phyloP scores from a whole-genome alignment of 305 asterid genomes.

The Fraxinus velutina region DNA sequence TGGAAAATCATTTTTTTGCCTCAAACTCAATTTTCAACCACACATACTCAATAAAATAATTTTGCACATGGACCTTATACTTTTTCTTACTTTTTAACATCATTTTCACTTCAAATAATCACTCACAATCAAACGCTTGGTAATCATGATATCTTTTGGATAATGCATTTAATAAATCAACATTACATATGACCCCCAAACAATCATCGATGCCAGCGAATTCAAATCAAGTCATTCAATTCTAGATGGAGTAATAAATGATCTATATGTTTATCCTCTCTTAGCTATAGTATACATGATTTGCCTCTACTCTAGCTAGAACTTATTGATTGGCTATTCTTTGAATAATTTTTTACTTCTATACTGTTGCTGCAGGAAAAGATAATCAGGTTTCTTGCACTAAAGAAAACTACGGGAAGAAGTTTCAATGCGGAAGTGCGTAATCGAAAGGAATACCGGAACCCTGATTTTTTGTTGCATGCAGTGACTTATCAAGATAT shows the following conservation, averaged over 20 bases:
- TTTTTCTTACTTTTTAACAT: background rate
- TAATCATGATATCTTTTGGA: background rate
- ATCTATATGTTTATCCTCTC: background rate
- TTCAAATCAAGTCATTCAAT: background rate
- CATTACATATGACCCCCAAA: background rate
- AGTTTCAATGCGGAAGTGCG: constrained; percentile 92
- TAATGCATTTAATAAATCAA: background rate
- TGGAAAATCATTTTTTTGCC: background rate
- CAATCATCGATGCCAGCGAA: background rate
- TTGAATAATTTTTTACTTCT: background rate
- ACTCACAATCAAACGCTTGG: background rate
- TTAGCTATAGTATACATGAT: background rate
- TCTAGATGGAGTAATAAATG: background rate
- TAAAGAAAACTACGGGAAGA: constrained; percentile 69
- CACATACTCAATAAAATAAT: background rate
- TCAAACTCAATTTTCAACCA: background rate
- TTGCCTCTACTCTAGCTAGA: background rate
- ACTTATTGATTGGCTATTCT: background rate
- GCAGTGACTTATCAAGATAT: constrained; percentile 89
- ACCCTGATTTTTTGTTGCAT: constrained; percentile 90
- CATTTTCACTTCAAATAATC: background rate
- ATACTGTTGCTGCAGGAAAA: constrained; percentile 49
- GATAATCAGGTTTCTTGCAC: constrained; percentile 59
- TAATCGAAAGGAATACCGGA: constrained; percentile 85
- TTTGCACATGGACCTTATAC: background rate